Base-by-base conservation (phyloP, 2,329 filamentous ascomycete genomes). In the Colletotrichum plurivorum region DNA sequence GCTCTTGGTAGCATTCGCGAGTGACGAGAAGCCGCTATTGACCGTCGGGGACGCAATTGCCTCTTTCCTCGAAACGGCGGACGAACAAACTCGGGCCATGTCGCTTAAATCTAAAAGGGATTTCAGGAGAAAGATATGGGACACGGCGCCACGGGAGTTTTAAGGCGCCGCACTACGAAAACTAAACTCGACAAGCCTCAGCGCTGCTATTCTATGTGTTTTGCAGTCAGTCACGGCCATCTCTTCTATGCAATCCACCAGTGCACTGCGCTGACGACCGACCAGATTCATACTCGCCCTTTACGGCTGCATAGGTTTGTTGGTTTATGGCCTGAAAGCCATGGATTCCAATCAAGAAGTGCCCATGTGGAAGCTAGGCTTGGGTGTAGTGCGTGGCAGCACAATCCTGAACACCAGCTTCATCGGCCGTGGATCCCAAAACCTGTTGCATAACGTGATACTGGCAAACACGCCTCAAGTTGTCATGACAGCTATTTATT, bases 11-110 rank as follows among this genome's bases (percentile, higher is more conserved):
- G 60, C 43, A 5, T 63, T 12, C 7, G 43, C 15, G 3, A 31
- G 31, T 7, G 45, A 3, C 6, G 63, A 61, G 6, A 18, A 10
- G 5, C 56, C 56, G 0, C 10, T 56, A 2, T n/a, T 67, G n/a
- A 67, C 51, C 1, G n/a, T 67, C 10, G 63, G 63, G 2, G 63
- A 67, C 6, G 63, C 56, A 4, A 27, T 67, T 0, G 49, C 27
- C 2, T 67, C 63, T 3, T 61, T 55, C 16, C 39, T 67, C 5
- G 10, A 43, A 25, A 5, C 9, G 4, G 16, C 3, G 2, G 63
- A 67, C 4, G 6, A 5, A 1, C 8, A 8, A 15, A 67, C 63
- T 8, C 48, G 16, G 7, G 7, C 2, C 13, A 54, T 49, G 55
- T 48, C 16, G 18, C 56, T 55, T 27, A 27, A 54, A 6, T 39